These are phyloP conservation scores for Jatropha multifida DNA, from an alignment of 441 rosid species.

Conservation along the genomic window DNA sequence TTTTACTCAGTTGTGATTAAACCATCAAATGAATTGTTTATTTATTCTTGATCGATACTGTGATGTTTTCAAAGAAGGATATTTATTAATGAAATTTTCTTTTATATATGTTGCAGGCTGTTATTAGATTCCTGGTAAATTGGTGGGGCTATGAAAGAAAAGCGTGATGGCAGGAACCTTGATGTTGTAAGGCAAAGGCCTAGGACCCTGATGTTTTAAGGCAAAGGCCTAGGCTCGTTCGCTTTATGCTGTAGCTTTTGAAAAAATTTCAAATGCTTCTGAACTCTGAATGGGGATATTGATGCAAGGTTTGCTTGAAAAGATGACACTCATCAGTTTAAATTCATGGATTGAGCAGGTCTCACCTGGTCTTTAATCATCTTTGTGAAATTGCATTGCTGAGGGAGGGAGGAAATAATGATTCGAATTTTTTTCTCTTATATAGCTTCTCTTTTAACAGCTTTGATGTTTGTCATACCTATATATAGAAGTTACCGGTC, in stretches of 20 bases:
- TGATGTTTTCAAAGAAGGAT: background rate
- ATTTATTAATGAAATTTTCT: background rate
- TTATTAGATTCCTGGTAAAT: conserved; percentile 16
- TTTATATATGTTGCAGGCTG: conserved; percentile 28
- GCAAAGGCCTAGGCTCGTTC: conserved; percentile 22
- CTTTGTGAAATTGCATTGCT: conserved; percentile 21
- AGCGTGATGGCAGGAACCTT: conserved; percentile 10
- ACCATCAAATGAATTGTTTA: background rate
- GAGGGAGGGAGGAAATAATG: conserved; percentile 4
- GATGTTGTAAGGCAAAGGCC: conserved; percentile 22
- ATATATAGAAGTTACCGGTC: background rate
- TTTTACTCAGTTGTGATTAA: background rate
- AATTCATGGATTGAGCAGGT: conserved; percentile 25
- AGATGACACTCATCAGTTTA: conserved; percentile 15
- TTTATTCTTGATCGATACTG: background rate
- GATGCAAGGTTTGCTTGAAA: conserved; percentile 20
- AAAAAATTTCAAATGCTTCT: conserved; percentile 22
- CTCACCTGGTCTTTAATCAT: conserved; percentile 20
- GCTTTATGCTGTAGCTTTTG: conserved; percentile 26
- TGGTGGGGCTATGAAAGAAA: conserved; percentile 13
- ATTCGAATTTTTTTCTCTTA: background rate
- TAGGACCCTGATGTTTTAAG: no score
- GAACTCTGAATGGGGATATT: conserved; percentile 19
- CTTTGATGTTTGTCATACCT: background rate
- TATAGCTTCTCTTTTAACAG: background rate